Base-by-base conservation (phyloP, 2,329 filamentous ascomycete species). In the Huntiella moniliformis region DNA sequence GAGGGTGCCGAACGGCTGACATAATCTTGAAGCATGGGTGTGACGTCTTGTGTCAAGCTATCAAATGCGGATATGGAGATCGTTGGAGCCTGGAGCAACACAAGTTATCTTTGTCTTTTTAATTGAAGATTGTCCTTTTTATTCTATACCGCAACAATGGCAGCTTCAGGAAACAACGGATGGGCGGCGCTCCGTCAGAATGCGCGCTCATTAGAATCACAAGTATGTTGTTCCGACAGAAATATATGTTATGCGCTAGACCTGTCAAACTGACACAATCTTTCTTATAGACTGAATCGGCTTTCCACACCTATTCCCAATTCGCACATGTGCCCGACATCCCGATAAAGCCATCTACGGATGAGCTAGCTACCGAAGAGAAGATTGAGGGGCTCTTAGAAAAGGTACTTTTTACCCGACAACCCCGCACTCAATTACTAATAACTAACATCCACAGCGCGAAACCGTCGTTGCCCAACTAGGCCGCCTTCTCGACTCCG, bases 121-220 rank as follows among this genome's bases (percentile, higher is more conserved):
- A 28, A 28, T 28, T 28, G 34, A 43, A 28, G 5, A 17, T 16
- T 28, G 17, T 3, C 10, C 28, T 34, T 33, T 37, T 12, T 18
- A 12, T 40, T 17, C 13, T n/a, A n/a, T 16, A 39, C 37, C 16
- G 10, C 5, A 28, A 50, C 31, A 42, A 50, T 50, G 48, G 41
- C 48, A 36, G 39, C 47, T 18, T 44, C 44, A 28, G 66, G 72
- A 52, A 75, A 64, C 52, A 69, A 73, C 52, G 79, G 86, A 65
- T 98, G 91, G 91, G 79, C 85, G 57, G 86, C 95, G 66, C 72
- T 96, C 54, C 82, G 91, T 56, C 86, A 95, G 61, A 88, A 96
- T 64, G 84, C 86, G 51, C 74, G 91, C 56, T 75, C 78, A 38
- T 69, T 95, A 51, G 91, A 98, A 63, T 84, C 80, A 51, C 88